Evolutionary conservation across 805 yeast species (phyloP).

Genomic region (Hanseniaspora vineae): DNA sequence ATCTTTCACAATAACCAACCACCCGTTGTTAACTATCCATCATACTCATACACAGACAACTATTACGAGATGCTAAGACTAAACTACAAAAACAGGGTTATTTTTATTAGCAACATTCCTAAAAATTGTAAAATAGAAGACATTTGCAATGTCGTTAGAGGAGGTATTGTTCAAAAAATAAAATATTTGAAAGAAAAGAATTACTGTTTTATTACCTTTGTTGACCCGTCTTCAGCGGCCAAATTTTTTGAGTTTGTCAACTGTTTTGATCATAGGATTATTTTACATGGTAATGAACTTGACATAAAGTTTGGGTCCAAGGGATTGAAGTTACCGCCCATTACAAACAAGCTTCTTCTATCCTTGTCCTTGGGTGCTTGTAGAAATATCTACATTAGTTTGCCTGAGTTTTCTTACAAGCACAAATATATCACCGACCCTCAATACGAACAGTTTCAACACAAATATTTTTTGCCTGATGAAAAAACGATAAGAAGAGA

Average conservation of each 20-base stretch:
- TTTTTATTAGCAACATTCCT: conserved; percentile 55
- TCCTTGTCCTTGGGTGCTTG: conserved; percentile 68
- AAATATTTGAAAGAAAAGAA: conserved; percentile 38
- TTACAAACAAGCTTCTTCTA: conserved; percentile 38
- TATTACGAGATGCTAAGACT: conserved; percentile 12
- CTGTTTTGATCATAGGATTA: conserved; percentile 37
- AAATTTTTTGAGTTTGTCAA: conserved; percentile 49
- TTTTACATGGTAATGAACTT: conserved; percentile 47
- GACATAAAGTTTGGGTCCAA: conserved; percentile 53
- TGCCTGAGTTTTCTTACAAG: conserved; percentile 30
- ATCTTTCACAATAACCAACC: too few species aligned
- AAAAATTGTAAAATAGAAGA: conserved; percentile 56
- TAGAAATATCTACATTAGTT: conserved; percentile 64
- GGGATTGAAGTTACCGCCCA: conserved; percentile 49
- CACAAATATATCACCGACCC: conserved; percentile 23
- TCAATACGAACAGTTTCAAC: conserved; percentile 18
- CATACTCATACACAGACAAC: too few species aligned
- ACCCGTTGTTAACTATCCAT: too few species aligned
- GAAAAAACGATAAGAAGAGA: conserved; percentile 43
- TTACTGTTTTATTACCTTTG: conserved; percentile 58
- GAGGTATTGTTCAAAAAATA: conserved; percentile 58
- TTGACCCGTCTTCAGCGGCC: conserved; percentile 51
- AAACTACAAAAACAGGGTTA: conserved; percentile 40
- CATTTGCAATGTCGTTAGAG: conserved; percentile 62
- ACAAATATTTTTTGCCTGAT: conserved; percentile 27